Conservation (phyloP, 1,284 basidiomycete species). For the Garcileccinum viscosum region DNA sequence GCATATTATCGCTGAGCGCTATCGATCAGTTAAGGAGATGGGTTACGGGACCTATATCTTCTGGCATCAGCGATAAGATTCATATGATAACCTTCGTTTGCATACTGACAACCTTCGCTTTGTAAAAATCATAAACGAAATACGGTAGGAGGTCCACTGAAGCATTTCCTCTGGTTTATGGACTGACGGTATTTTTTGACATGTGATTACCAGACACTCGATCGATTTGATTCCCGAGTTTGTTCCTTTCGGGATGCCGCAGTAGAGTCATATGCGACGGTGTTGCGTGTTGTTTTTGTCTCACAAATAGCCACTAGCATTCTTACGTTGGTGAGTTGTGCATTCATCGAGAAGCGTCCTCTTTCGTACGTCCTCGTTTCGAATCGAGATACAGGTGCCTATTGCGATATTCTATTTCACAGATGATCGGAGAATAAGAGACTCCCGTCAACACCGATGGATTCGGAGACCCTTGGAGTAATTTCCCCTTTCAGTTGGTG, state of each 20-base stretch:
- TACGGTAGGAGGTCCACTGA: constrained; percentile 54
- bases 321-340: constrained; percentile 62
- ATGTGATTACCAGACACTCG: constrained; percentile 64
- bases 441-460: background rate
- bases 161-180: constrained; percentile 20
- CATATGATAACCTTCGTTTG: constrained; percentile 28
- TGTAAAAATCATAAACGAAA: constrained; percentile 69
- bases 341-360: constrained; percentile 78
- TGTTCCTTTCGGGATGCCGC: constrained; percentile 73
- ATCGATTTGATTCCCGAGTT: constrained; percentile 82
- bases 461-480: background rate
- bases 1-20: constrained; percentile 80
- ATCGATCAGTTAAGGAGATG: constrained; percentile 68
- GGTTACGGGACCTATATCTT: constrained; percentile 75
- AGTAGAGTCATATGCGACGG: constrained; percentile 81
- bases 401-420: background rate
- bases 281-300: constrained; percentile 86
- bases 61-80: constrained; percentile 58
- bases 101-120: constrained; percentile 27
- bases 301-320: constrained; percentile 71
- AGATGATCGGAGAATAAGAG: background rate
- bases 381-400: background rate
- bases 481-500: background rate
- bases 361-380: constrained; percentile 56
- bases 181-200: constrained; percentile 23